Base-by-base conservation (phyloP, 208 protist species). In the Plasmodiophora brassicae region DNA sequence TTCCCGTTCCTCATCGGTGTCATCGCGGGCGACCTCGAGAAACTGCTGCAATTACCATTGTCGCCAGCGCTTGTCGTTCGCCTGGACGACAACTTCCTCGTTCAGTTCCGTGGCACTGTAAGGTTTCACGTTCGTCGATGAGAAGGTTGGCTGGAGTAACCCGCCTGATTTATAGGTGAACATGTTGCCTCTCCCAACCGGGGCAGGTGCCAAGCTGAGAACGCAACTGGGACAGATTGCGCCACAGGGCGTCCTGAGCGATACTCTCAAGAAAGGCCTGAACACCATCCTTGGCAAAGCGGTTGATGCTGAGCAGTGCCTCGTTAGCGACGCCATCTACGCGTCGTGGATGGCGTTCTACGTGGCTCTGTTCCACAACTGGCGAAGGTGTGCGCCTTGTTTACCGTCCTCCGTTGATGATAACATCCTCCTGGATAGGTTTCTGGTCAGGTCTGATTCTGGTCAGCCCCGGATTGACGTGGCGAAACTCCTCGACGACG, bases 291-390 rank as follows among this genome's bases (percentile, higher is more conserved):
- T 78, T 8, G 65, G 65, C 32, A 78, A 78, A 32, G 32, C 65
- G 5, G 14, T 78, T 5, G 65, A 78, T 38, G 41, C 41, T n/a
- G 65, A 78, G 32, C 65, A 78, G n/a, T 44, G 32, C n/a, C 20
- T 78, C 32, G 20, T n/a, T 32, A 78, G 65, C n/a, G n/a, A 78
- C 65, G 65, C 65, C n/a, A 78, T 78, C 5, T 78, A 78, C 41
- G 65, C n/a, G 32, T 78, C n/a, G n/a, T 38, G 14, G n/a, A 78
- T 78, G 65, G n/a, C 14, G 20, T 78, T 78, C n/a, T 78, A 38
- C 65, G n/a, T 78, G 32, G 20, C 41, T 32, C 32, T 38, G n/a
- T 78, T 78, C 41, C 32, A 38, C 32, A 32, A 32, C 5, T 78
- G 65, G 65, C 32, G 65, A 32, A 78, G n/a, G 65, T 78, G n/a